These are phyloP conservation scores for Gossypium raimondii DNA, from an alignment of 345 rosid species.

Conservation along the genomic window DNA sequence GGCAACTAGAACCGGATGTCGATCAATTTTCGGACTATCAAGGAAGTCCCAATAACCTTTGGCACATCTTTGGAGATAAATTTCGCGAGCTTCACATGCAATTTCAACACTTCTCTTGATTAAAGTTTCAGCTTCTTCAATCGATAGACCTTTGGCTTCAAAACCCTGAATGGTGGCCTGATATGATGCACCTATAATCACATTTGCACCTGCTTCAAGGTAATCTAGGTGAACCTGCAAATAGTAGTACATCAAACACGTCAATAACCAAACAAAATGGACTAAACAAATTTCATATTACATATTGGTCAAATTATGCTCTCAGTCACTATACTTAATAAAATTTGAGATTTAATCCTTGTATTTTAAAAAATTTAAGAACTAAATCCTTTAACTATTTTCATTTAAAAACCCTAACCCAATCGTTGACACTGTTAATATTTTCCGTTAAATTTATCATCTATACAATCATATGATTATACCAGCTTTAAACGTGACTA, in stretches of 20 bases:
- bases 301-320: too few species aligned
- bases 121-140: slow-evolving; percentile 59
- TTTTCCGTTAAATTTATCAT: too few species aligned
- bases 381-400: too few species aligned
- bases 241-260: background rate
- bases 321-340: too few species aligned
- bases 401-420: too few species aligned
- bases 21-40: slow-evolving; percentile 19
- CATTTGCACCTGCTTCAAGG: slow-evolving; percentile 82
- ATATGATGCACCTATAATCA: slow-evolving; percentile 75
- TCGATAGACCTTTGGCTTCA: slow-evolving; percentile 65
- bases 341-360: too few species aligned
- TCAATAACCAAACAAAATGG: background rate
- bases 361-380: too few species aligned
- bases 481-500: too few species aligned
- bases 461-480: too few species aligned
- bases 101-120: slow-evolving; percentile 72
- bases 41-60: slow-evolving; percentile 51
- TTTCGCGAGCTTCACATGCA: slow-evolving; percentile 78
- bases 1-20: slow-evolving; percentile 65
- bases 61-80: slow-evolving; percentile 48
- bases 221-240: slow-evolving; percentile 84
- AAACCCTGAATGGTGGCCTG: slow-evolving; percentile 97
- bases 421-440: too few species aligned
- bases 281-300: too few species aligned